Percentiles rank a stretch among this genome's conserved stretches.
phyloP scores from a whole-genome alignment of 495 filamentous ascomycete genomes.

The Penicillium odoratum region DNA sequence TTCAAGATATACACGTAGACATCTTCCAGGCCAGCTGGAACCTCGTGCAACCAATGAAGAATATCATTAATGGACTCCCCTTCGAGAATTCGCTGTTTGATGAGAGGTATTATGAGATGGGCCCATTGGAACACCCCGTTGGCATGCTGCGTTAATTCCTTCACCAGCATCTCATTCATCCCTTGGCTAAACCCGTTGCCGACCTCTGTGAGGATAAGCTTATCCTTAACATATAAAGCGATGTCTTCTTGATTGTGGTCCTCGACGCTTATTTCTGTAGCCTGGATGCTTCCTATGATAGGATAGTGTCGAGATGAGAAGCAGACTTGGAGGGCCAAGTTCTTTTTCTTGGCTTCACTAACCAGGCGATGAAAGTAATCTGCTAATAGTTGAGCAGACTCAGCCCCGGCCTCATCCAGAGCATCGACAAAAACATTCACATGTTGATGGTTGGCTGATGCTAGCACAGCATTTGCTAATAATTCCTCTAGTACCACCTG shows the following conservation, averaged over 20 bases:
- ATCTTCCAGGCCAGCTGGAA: slow-evolving; percentile 9
- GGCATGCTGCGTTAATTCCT: slow-evolving; percentile 7
- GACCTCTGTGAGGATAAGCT: slow-evolving; percentile 1
- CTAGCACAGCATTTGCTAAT: slow-evolving; percentile 10
- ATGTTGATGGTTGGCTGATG: slow-evolving; percentile 2
- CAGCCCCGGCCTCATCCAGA: slow-evolving; percentile 21
- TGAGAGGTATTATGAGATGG: slow-evolving; percentile 11
- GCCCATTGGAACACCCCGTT: slow-evolving; percentile 11
- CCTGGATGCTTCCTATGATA: not conserved
- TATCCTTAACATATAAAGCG: slow-evolving; percentile 12
- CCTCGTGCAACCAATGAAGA: slow-evolving; percentile 7
- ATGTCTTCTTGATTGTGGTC: slow-evolving; percentile 7
- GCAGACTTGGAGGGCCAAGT: slow-evolving; percentile 7
- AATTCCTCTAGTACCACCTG: slow-evolving; percentile 12
- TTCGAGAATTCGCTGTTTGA: slow-evolving; percentile 5
- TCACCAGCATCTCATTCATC: not conserved
- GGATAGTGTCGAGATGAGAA: slow-evolving; percentile 24
- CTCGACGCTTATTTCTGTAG: slow-evolving; percentile 1
- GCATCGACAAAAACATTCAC: slow-evolving; percentile 23
- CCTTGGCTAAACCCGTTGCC: not conserved
- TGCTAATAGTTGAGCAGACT: slow-evolving; percentile 9
- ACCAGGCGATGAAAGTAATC: slow-evolving; percentile 15
- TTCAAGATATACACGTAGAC: slow-evolving; percentile 17
- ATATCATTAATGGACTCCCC: slow-evolving; percentile 13
- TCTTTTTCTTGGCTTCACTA: slow-evolving; percentile 2